Evolutionary conservation across 495 filamentous ascomycete species (phyloP), one percentile per base, ranked within the genome.

Genomic region (Aspergillus leporis): DNA sequence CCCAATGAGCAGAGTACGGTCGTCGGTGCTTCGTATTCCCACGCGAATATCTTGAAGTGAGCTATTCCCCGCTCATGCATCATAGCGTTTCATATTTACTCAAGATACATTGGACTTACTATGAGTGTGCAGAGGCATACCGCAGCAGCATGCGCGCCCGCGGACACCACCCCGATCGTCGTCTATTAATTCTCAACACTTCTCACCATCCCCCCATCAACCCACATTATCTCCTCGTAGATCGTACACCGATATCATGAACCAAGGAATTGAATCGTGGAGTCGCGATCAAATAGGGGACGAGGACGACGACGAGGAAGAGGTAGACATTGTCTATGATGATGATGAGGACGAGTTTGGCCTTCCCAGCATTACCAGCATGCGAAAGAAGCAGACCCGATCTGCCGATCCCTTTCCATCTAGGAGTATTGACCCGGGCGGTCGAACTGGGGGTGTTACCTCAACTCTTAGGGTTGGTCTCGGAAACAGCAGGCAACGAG

Each of bases 331-430:
- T 72, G 83, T 83, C 46, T 92, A 89, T 68, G 90, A 90, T 63
- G 89, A 92, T 60, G 92, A 95, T 64, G 92, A 93, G 62, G 92
- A 97, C 73, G 92, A 97, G 65, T 97, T 97, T 71, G 92, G 92
- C 8, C 81, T 97, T 30, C 92, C 92, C 13, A 96, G 91, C 65
- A 82, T 97, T 63, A 85, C 91, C 16, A 96, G 87, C 66, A 93
- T 93, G 89, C 84, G 91, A 61, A 78, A 87, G 61, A 89, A 89
- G 65, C 81, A 82, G 43, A 78, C 76, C 60, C 81, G 81, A 59
- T 80, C 77, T 50, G 71, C 78, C 56, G 77, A 74, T 19, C 59
- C 73, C 36, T 67, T 66, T n/a, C 79, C 79, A 63, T 53, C 65
- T 12, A 78, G 82, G 51, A 69, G 67, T 22, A 54, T 65, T 10